Conservation (phyloP, 495 filamentous ascomycete genomes). For the Lepidopterella palustris region DNA sequence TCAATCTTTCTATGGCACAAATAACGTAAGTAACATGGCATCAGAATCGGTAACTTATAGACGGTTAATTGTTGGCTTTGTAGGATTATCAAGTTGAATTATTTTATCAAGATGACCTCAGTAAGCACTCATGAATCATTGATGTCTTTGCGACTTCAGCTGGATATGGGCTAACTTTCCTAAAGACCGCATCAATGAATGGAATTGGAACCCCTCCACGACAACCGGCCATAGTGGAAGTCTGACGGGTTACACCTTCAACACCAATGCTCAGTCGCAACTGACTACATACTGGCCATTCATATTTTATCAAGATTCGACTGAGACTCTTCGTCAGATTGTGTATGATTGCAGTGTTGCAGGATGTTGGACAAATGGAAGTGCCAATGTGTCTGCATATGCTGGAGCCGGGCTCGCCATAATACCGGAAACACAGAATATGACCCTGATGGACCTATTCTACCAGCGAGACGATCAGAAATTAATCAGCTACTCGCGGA, state of each 20-base stretch:
- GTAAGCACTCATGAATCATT: no score
- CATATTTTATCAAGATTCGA: not conserved
- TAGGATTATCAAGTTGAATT: not conserved
- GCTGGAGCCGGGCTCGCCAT: not conserved
- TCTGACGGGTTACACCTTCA: not conserved
- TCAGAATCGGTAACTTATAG: not conserved
- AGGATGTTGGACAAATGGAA: not conserved
- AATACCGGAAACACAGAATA: not conserved
- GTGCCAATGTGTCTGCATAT: not conserved
- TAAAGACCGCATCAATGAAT: not conserved
- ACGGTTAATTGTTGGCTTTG: not conserved
- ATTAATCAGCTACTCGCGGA: not conserved
- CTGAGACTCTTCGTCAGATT: not conserved
- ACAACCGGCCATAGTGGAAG: not conserved
- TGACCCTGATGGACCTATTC: not conserved
- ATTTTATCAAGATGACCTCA: not conserved
- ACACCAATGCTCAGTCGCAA: not conserved
- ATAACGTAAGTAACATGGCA: not conserved
- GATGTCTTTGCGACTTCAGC: not conserved
- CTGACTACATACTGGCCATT: slow-evolving; percentile 10
- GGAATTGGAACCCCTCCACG: not conserved
- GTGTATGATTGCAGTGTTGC: not conserved
- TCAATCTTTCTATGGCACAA: not conserved
- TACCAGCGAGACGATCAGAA: not conserved
- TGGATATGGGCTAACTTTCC: not conserved